These are phyloP conservation scores for Coemansia sp. DNA, from an alignment of 192 early-diverging fungal genomes.

Conservation along the genomic window DNA sequence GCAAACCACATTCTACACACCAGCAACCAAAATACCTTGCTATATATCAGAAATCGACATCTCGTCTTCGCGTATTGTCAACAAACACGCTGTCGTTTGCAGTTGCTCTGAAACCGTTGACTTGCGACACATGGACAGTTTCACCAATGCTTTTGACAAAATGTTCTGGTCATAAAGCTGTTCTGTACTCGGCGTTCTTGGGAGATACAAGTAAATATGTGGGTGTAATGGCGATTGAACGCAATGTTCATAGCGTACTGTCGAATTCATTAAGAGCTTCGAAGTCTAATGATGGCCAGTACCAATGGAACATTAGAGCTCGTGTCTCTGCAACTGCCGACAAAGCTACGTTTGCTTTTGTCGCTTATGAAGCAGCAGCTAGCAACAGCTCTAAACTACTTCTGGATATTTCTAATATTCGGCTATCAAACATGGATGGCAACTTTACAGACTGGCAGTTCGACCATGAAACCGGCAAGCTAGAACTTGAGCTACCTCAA, in stretches of 20 bases:
- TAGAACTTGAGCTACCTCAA: neutral
- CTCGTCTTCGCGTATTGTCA: neutral
- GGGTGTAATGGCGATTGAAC: conserved; percentile 14
- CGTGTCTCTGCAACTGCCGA: conserved; percentile 8
- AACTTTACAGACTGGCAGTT: conserved; percentile 8
- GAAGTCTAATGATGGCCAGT: neutral
- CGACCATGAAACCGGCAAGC: conserved; percentile 4
- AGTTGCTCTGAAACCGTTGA: conserved; percentile 21
- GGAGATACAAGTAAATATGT: conserved; percentile 30
- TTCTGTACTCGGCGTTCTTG: conserved; percentile 32
- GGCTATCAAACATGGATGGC: conserved; percentile 12
- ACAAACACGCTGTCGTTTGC: neutral
- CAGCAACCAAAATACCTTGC: conserved; percentile 1
- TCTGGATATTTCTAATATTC: conserved; percentile 12
- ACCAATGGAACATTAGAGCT: conserved; percentile 29
- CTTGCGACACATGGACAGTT: conserved; percentile 27
- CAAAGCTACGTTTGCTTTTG: conserved; percentile 14
- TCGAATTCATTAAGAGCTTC: neutral
- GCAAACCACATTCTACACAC: too few species aligned
- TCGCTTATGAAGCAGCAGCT: conserved; percentile 7
- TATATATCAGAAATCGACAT: conserved; percentile 37
- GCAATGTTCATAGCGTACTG: conserved; percentile 30
- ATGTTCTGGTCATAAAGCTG: conserved; percentile 18
- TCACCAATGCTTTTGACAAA: conserved; percentile 16
- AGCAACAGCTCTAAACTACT: neutral